Percentiles rank a stretch among this genome's conserved stretches.
These are phyloP conservation scores for Penicillium arizonense DNA, from an alignment of 495 filamentous ascomycete species.

Conservation along the genomic window DNA sequence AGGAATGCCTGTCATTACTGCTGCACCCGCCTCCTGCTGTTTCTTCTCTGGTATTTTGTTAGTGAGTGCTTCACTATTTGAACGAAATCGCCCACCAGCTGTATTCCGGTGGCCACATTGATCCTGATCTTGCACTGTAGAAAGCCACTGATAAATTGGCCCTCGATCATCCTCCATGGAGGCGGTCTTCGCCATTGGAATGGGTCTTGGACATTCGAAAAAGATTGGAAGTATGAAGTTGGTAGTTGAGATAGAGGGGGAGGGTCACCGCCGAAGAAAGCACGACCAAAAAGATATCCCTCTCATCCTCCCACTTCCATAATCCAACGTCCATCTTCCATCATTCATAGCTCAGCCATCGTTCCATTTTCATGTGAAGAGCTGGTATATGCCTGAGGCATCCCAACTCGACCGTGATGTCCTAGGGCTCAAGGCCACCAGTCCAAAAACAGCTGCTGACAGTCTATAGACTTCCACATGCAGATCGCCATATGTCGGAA, in stretches of 20 bases:
- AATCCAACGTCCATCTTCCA: slow-evolving; percentile 7
- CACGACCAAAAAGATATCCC: background rate
- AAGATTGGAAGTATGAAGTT: background rate
- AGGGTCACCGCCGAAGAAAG: background rate
- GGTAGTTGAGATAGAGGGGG: background rate
- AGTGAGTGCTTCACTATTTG: background rate
- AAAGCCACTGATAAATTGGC: slow-evolving; percentile 2
- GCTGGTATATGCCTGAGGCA: background rate
- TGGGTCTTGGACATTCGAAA: background rate
- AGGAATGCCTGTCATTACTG: background rate
- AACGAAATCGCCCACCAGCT: background rate
- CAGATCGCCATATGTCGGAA: slow-evolving; percentile 17
- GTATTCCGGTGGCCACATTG: background rate
- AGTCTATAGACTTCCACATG: slow-evolving; percentile 11
- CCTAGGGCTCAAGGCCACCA: too few species aligned
- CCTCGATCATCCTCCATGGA: too few species aligned
- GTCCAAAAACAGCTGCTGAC: background rate
- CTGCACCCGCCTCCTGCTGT: background rate
- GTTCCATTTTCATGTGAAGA: slow-evolving; percentile 1
- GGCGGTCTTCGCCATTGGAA: background rate
- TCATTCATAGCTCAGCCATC: slow-evolving; percentile 5
- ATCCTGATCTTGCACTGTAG: background rate
- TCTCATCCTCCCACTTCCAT: background rate
- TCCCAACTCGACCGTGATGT: background rate
- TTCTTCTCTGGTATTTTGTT: background rate